Evolutionary conservation across 257 asterid species (phyloP), one percentile per base, ranked within the genome.

Genomic region (Primulina tabacum): DNA sequence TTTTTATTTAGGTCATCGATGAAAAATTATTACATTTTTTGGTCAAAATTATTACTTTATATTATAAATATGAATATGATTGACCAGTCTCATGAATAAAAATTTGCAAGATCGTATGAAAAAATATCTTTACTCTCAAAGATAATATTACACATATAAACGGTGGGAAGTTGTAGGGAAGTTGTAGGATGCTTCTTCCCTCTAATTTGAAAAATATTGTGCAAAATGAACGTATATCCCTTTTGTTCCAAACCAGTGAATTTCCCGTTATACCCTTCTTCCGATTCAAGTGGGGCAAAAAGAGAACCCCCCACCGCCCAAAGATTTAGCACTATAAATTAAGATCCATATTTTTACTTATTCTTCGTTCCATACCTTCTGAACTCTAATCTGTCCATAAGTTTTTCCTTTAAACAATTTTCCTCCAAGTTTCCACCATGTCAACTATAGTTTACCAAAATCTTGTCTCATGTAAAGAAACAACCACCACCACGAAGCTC

Each of bases 261-360:
- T 50, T 50, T 17, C 57, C 8, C 8, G 6, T 17, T 14, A 5
- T 4, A 50, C 57, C 20, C 53, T 43, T 43, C n/a, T 11, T n/a
- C n/a, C 3, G 12, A 43, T 43, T 43, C n/a, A 2, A 43, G n/a
- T 11, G 56, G 56, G 5, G 20, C 56, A 47, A 47, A 47, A 47
- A 16, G 20, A 5, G 14, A n/a, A 1, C 17, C 37, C 8, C 20
- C 55, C 57, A 69, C 64, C 37, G 11, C 1, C 28, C 71, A 60
- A 73, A 38, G 77, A 70, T 80, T 79, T 74, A 60, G 83, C 83
- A 73, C 87, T 86, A 84, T 79, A 86, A 86, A 86, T 84, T 34
- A 77, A 33, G 81, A 34, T 68, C 78, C 82, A 70, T 63, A 76
- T 78, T 73, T 47, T 82, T 81, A 65, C 75, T 69, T 65, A 21